These are phyloP conservation scores for Gossypium rotundifolium DNA, from an alignment of 345 rosid species.

Conservation along the genomic window DNA sequence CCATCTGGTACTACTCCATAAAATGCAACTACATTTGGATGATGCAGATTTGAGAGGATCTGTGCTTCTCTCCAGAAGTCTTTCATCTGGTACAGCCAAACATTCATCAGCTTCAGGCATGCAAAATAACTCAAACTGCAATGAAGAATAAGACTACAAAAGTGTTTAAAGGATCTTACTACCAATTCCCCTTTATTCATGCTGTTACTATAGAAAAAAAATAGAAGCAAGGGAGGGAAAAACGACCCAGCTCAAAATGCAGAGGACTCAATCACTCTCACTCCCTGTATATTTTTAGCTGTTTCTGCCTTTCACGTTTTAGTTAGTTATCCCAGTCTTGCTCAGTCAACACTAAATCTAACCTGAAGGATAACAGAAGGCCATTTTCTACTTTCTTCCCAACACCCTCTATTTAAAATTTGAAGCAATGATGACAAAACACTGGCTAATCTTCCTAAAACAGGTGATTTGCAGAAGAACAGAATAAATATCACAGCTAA, in stretches of 20 bases:
- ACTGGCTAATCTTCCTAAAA: neutral
- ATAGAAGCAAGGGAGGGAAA: neutral
- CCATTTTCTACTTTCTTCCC: neutral
- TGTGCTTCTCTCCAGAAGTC: conserved; percentile 83
- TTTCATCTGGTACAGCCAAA: conserved; percentile 35
- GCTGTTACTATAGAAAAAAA: neutral
- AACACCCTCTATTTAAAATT: neutral
- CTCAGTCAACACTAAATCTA: neutral
- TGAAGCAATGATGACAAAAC: neutral
- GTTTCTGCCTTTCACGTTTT: neutral
- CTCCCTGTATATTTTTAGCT: neutral
- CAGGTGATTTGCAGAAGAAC: neutral
- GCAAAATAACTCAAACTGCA: neutral
- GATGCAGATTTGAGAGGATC: conserved; percentile 68
- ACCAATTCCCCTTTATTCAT: neutral
- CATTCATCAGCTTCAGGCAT: conserved; percentile 7
- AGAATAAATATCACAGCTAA: neutral
- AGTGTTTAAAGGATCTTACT: conserved; percentile 4
- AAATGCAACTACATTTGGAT: conserved; percentile 72
- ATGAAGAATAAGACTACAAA: neutral
- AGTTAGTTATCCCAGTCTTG: neutral
- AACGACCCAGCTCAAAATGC: neutral
- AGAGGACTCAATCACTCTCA: neutral
- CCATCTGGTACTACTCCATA: conserved; percentile 75
- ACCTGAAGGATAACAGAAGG: neutral